phyloP scores from a whole-genome alignment of 192 early-diverging fungal species.

The Cladochytrium replicatum region DNA sequence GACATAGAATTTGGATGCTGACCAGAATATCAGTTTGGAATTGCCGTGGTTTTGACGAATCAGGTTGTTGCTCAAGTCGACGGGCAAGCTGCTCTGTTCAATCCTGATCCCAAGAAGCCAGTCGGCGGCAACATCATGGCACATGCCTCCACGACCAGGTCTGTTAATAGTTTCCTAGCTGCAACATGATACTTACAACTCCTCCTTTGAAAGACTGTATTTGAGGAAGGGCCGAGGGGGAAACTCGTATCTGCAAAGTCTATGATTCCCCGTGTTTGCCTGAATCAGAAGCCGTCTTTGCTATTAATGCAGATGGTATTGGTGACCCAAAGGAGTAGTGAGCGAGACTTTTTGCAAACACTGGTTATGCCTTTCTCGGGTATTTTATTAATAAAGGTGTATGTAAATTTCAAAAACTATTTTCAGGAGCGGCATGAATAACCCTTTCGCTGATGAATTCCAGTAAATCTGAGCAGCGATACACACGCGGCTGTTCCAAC shows the following conservation, averaged over 20 bases:
- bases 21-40: conserved; percentile 78
- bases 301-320: conserved; percentile 82
- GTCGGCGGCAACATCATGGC: conserved; percentile 98
- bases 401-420: too few relatives aligned
- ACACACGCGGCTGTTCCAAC: too few relatives aligned
- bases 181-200: too few relatives aligned
- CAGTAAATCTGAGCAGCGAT: too few relatives aligned
- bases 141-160: conserved; percentile 94
- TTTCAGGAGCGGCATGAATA: too few relatives aligned
- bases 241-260: conserved; percentile 89
- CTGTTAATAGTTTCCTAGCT: too few relatives aligned
- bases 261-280: conserved; percentile 94
- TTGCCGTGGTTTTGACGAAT: conserved; percentile 95
- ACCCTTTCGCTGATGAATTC: too few relatives aligned
- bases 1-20: not conserved
- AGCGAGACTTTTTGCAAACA: too few relatives aligned
- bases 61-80: conserved; percentile 94
- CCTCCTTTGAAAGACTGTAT: conserved; percentile 53
- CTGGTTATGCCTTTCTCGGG: too few relatives aligned
- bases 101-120: conserved; percentile 85
- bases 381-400: too few relatives aligned
- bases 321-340: conserved; percentile 74
- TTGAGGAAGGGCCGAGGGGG: conserved; percentile 85
- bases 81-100: conserved; percentile 80
- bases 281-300: conserved; percentile 86